phyloP scores from a whole-genome alignment of 768 basidiomycete species.

The Tremella mesenterica region DNA sequence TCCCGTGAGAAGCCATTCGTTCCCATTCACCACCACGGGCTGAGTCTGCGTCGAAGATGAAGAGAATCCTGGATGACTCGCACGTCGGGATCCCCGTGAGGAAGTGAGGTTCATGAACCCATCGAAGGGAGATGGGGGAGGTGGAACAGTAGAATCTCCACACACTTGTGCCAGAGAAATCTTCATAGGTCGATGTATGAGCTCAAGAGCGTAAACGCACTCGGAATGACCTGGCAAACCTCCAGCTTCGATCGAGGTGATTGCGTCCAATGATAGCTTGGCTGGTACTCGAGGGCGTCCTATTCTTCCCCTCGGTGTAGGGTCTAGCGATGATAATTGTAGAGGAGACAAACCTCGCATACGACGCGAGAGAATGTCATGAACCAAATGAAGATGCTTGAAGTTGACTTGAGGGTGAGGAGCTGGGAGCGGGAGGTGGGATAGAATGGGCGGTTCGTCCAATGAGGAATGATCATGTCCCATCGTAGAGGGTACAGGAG shows the following conservation, averaged over 20 bases:
- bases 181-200: constrained; percentile 28
- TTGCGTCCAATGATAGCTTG: constrained; percentile 24
- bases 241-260: constrained; percentile 29
- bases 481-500: background rate
- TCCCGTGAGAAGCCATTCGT: constrained; percentile 40
- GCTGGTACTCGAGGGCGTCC: background rate
- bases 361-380: constrained; percentile 22
- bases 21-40: constrained; percentile 9
- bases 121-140: background rate
- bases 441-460: constrained; percentile 16
- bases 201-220: constrained; percentile 35
- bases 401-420: constrained; percentile 30
- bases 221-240: constrained; percentile 40
- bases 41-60: background rate
- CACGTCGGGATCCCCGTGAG: constrained; percentile 2
- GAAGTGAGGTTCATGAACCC: background rate
- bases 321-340: background rate
- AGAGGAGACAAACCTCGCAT: constrained; percentile 7
- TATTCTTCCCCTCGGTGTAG: background rate
- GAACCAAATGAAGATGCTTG: constrained; percentile 36
- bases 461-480: background rate
- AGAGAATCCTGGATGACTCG: background rate
- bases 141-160: background rate
- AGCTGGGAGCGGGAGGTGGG: constrained; percentile 26
- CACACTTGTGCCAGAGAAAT: constrained; percentile 13